A percentile compares a stretch with the other conserved stretches of the same genome.
Evolutionary conservation across 2,329 filamentous ascomycete species (phyloP).

Genomic region (Aspergillus sp.): DNA sequence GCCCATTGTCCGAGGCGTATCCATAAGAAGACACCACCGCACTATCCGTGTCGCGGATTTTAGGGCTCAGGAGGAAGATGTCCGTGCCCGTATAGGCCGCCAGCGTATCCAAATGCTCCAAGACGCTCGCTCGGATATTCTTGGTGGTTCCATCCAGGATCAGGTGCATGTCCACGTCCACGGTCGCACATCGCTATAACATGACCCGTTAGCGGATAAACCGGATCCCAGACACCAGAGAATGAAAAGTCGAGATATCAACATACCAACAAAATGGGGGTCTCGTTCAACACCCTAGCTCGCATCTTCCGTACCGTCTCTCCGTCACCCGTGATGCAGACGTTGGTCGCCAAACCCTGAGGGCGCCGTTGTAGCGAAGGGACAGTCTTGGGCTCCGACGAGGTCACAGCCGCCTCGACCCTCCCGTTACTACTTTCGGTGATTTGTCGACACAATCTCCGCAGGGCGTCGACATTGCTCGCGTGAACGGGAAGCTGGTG

Average conservation of each 20-base stretch:
- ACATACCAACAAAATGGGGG: constrained; percentile 85
- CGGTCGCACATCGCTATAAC: constrained; percentile 79
- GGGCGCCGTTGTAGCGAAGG: constrained; percentile 49
- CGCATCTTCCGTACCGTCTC: constrained; percentile 88
- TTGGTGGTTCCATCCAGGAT: constrained; percentile 73
- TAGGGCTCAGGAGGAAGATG: constrained; percentile 92
- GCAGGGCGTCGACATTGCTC: constrained; percentile 78
- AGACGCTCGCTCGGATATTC: constrained; percentile 72
- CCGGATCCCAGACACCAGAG: background rate
- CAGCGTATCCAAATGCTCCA: constrained; percentile 83
- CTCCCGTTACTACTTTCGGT: constrained; percentile 68
- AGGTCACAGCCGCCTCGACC: constrained; percentile 80
- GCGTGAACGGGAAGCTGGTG: constrained; percentile 91
- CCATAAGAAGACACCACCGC: constrained; percentile 72
- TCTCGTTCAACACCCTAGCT: constrained; percentile 86
- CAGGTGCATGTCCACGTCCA: constrained; percentile 89
- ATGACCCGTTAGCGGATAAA: background rate
- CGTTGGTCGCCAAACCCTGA: constrained; percentile 73
- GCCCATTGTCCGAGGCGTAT: constrained; percentile 75
- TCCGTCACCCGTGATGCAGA: constrained; percentile 84
- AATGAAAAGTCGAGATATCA: constrained; percentile 18
- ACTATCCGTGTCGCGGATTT: constrained; percentile 75
- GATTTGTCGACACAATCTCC: constrained; percentile 78
- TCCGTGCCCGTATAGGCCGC: constrained; percentile 89
- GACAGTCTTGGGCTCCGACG: constrained; percentile 72